Evolutionary conservation across 1,139 yeast species (phyloP), one percentile per base, ranked within the genome.

Genomic region (Hansenula sp.): DNA sequence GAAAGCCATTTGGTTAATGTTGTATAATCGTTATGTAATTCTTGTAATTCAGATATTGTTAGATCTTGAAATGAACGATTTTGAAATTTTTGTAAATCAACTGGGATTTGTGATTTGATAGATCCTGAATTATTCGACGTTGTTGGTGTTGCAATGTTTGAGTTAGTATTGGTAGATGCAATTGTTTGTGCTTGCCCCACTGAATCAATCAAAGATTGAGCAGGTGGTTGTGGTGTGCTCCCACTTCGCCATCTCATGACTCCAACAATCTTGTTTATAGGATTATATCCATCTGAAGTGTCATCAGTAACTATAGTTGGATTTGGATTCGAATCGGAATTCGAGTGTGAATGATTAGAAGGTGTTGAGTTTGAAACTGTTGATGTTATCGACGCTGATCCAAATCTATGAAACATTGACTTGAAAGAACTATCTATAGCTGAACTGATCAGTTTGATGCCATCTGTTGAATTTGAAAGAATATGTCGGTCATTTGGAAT

Each of bases 371-470:
- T 27, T 17, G 32, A 17, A n/a, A 19, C 15, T 27, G 31, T 13
- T 4, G 32, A 8, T 11, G 27, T 4, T 10, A 19, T 29, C 10
- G 27, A 7, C 11, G 38, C 18, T 15, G 44, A 55, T 0, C 66
- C 46, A 16, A 64, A 65, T 45, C 51, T 56, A 5, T 65, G 65
- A 41, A 63, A 53, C 5, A 64, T 57, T 44, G 51, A 57, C 37
- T 54, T 55, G 28, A 64, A 51, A 43, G 67, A 61, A 15, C 60
- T 47, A 45, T 64, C 68, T 17, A 64, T 61, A 11, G 66, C 58
- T 19, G 49, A 52, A 41, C 66, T 61, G 8, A 64, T 60, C 12
- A 58, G 52, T 40, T 62, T 50, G 4, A 64, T 37, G 1, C 67
- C 66, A 47, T 40, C 41, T 13, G 37, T 33, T 2, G 38, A 36